These are phyloP conservation scores for Lasiodiplodia hormozganensis DNA, from an alignment of 2,329 filamentous ascomycete genomes.

Conservation along the genomic window DNA sequence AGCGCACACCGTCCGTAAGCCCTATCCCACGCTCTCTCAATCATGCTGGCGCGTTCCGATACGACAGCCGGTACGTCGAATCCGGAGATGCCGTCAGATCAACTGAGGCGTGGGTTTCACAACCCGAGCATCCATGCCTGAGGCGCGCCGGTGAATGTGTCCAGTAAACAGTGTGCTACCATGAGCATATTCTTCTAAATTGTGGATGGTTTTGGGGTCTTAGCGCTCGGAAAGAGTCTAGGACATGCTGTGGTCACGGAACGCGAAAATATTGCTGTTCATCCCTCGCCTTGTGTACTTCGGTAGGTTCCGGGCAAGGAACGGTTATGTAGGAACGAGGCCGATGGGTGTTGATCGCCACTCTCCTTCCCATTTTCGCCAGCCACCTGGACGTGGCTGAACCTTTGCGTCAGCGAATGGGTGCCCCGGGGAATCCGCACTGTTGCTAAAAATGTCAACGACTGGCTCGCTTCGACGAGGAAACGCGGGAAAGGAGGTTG, in stretches of 20 bases:
- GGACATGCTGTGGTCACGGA: constrained; percentile 1
- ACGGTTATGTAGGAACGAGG: constrained; percentile 33
- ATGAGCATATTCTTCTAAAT: constrained; percentile 1
- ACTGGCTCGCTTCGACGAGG: not conserved
- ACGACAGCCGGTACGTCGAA: not conserved
- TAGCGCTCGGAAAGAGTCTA: not conserved
- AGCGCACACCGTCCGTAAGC: not conserved
- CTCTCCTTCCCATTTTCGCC: constrained; percentile 41
- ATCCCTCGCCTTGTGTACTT: not conserved
- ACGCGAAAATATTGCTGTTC: not conserved
- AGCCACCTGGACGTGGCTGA: constrained; percentile 33
- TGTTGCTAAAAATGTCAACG: constrained; percentile 19
- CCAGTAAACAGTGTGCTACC: not conserved
- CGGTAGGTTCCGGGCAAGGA: constrained; percentile 8
- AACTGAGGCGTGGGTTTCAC: constrained; percentile 13
- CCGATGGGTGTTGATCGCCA: constrained; percentile 45
- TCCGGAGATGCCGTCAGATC: constrained; percentile 18
- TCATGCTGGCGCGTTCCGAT: not conserved
- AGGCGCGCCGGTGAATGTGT: not conserved
- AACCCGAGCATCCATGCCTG: not conserved
- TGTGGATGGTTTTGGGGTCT: not conserved
- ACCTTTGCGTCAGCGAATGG: not conserved
- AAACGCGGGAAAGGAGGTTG: constrained; percentile 29
- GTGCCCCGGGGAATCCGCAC: constrained; percentile 11
- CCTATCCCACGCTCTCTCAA: not conserved